These are phyloP conservation scores for Citrus inodora DNA, from an alignment of 345 rosid genomes.

Conservation along the genomic window DNA sequence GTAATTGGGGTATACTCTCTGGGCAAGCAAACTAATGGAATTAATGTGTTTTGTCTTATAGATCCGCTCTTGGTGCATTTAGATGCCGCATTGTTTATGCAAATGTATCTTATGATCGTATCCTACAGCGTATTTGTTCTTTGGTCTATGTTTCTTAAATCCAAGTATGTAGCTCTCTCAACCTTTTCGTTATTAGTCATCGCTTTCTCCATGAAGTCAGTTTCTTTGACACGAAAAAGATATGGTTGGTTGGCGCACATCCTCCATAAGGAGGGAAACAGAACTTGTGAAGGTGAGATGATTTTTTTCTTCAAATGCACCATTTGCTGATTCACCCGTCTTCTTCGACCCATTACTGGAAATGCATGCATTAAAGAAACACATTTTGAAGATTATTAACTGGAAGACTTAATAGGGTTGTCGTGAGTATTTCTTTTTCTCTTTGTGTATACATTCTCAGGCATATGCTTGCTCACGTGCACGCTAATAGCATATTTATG, in stretches of 20 bases:
- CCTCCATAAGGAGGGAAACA: conserved; percentile 88
- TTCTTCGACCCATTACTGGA: not conserved
- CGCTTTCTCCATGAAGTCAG: conserved; percentile 3
- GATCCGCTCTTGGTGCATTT: conserved; percentile 83
- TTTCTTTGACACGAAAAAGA: conserved; percentile 60
- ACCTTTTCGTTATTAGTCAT: conserved; percentile 1
- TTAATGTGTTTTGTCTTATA: conserved; percentile 25
- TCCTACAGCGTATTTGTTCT: conserved; percentile 33
- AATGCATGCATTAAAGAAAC: not conserved
- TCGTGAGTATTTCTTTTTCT: not conserved
- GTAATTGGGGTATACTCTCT: conserved; percentile 3
- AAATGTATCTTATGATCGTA: conserved; percentile 97
- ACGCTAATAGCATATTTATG: not conserved
- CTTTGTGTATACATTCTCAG: not conserved
- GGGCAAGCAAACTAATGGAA: conserved; percentile 9
- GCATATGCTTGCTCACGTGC: not conserved
- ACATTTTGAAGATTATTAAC: too few relatives aligned
- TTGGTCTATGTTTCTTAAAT: not conserved
- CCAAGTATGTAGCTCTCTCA: not conserved
- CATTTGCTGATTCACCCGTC: not conserved
- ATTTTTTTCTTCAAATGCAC: not conserved
- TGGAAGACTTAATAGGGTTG: too few relatives aligned
- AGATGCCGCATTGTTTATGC: conserved; percentile 73
- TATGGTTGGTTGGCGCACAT: conserved; percentile 99
- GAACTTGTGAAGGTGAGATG: conserved; percentile 76